These are phyloP conservation scores for Neonectria coccinea DNA, from an alignment of 2,329 filamentous ascomycete genomes.

Conservation along the genomic window DNA sequence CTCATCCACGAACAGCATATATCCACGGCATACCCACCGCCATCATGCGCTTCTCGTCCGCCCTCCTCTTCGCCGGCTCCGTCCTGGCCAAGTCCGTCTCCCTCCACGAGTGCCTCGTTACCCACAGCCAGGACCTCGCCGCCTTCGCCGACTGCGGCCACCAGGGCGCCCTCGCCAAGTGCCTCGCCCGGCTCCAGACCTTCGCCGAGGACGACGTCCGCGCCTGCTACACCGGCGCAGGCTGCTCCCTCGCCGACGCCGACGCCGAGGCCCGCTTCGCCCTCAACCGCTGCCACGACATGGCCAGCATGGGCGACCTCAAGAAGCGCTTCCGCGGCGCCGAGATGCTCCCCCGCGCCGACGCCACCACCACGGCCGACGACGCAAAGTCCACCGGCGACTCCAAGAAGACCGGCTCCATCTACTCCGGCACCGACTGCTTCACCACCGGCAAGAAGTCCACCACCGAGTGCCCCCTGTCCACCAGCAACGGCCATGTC, in stretches of 20 bases:
- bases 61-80: constrained; percentile 52
- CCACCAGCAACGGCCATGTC: constrained; percentile 52
- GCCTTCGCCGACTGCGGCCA: constrained; percentile 58
- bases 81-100: constrained; percentile 46
- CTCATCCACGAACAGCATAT: too few species aligned
- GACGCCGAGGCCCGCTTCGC: constrained; percentile 45
- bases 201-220: constrained; percentile 52
- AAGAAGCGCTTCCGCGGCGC: constrained; percentile 45
- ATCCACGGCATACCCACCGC: not conserved
- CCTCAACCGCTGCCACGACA: constrained; percentile 49
- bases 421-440: constrained; percentile 48
- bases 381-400: constrained; percentile 30
- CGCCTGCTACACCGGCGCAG: constrained; percentile 51
- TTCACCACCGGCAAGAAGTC: constrained; percentile 51
- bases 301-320: constrained; percentile 43
- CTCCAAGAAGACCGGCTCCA: constrained; percentile 19
- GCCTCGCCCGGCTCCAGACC: constrained; percentile 53
- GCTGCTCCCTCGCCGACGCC: constrained; percentile 51
- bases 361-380: constrained; percentile 30
- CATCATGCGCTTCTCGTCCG: constrained; percentile 49
- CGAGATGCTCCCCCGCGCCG: constrained; percentile 34
- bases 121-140: constrained; percentile 55
- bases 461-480: constrained; percentile 55
- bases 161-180: constrained; percentile 55
- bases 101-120: constrained; percentile 54